Conservation (phyloP, 164 flowering plant species). For the Liriodendron chinense region DNA sequence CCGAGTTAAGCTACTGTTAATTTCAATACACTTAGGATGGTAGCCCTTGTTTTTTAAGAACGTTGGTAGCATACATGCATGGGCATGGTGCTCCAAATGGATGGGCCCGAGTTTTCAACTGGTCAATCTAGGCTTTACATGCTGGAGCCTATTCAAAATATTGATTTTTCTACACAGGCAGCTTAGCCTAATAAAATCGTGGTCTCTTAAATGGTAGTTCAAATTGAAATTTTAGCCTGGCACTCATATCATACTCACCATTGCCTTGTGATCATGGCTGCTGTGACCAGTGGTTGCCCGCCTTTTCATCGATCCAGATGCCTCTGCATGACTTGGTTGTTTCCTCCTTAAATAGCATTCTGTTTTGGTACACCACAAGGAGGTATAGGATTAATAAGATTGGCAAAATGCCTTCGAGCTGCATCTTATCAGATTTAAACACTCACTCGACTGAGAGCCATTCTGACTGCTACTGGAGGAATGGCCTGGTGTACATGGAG, state of each 20-base stretch:
- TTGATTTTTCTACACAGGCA: no score
- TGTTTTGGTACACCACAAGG: conserved; percentile 12
- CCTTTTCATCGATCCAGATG: conserved; percentile 27
- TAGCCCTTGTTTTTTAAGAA: no score
- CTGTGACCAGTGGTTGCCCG: conserved; percentile 17
- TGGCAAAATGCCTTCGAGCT: neutral
- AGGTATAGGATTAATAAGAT: neutral
- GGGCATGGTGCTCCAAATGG: no score
- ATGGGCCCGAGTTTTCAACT: no score
- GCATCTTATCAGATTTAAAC: neutral
- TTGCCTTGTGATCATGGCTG: conserved; percentile 6
- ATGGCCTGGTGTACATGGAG: neutral
- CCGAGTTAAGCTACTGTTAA: no score
- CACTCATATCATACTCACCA: conserved; percentile 30
- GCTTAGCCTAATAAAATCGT: neutral
- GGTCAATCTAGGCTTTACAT: no score
- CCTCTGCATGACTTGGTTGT: conserved; percentile 19
- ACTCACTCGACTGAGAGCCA: neutral
- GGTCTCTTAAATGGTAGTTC: neutral
- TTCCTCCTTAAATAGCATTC: conserved; percentile 43
- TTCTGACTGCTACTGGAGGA: neutral
- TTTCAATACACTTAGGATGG: no score
- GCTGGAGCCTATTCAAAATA: no score
- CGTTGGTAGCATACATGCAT: no score
- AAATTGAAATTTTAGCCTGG: neutral